Percentiles rank a stretch among this genome's conserved stretches.
Evolutionary conservation across 2,329 filamentous ascomycete genomes (phyloP).

Genomic region (Conoideocrella luteorostrata): DNA sequence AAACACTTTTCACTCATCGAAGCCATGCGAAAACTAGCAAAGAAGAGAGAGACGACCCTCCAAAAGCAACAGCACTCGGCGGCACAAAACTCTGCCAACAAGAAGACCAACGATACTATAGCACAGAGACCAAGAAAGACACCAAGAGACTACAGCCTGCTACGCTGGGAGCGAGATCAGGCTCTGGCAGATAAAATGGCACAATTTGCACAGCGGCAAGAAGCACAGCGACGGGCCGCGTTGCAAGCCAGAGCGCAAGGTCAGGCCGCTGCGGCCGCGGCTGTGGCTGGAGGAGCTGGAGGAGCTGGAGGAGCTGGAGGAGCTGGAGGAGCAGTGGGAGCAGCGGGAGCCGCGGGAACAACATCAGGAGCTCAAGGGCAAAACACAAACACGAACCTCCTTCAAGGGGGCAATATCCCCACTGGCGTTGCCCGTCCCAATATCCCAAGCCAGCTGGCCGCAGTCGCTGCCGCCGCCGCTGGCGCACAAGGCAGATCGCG

Average conservation of each 20-base stretch:
- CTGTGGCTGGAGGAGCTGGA: conserved; percentile 25
- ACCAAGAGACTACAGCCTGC: conserved; percentile 81
- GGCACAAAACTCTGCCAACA: conserved; percentile 66
- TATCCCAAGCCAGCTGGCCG: conserved; percentile 38
- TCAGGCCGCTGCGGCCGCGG: conserved; percentile 39
- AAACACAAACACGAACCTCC: conserved; percentile 20
- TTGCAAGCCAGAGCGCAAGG: conserved; percentile 41
- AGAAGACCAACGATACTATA: conserved; percentile 67
- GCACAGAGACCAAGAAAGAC: conserved; percentile 58
- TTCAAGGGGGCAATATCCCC: conserved; percentile 21
- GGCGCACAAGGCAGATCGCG: conserved; percentile 39
- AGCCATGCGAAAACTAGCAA: conserved; percentile 89
- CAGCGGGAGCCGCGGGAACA: conserved; percentile 23
- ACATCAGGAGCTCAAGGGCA: conserved; percentile 20
- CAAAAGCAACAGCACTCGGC: conserved; percentile 89
- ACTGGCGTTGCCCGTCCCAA: conserved; percentile 27
- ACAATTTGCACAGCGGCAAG: conserved; percentile 51
- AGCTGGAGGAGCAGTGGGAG: conserved; percentile 16
- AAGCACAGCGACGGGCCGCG: conserved; percentile 46
- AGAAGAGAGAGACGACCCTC: conserved; percentile 78
- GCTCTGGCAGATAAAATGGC: conserved; percentile 54
- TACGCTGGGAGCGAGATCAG: conserved; percentile 83
- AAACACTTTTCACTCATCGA: conserved; percentile 86
- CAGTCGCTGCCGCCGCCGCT: conserved; percentile 33
- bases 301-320: neutral